Conservation (phyloP, 257 asterid genomes). For the Jacaranda copaia region DNA sequence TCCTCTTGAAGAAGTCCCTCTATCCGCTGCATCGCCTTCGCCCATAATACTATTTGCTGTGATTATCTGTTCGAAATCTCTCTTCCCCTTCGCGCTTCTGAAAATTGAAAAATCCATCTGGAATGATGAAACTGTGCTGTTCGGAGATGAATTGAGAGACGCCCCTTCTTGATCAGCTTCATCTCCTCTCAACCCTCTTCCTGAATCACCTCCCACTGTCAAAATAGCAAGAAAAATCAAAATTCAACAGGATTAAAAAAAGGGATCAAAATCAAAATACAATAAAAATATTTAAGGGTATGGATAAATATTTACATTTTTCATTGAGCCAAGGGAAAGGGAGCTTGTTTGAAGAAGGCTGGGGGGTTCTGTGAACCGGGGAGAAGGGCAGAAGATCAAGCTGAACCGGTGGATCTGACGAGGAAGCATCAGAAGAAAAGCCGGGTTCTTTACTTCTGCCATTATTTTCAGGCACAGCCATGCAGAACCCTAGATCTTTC, state of each 20-base stretch:
- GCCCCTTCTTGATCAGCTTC: constrained; percentile 49
- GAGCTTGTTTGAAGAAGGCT: constrained; percentile 38
- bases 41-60: not conserved
- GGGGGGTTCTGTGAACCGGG: constrained; percentile 53
- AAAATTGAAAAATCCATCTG: constrained; percentile 58
- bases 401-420: constrained; percentile 79
- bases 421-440: constrained; percentile 34
- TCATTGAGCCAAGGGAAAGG: constrained; percentile 76
- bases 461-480: constrained; percentile 41
- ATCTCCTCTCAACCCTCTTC: not conserved
- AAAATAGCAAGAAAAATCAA: not conserved
- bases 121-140: constrained; percentile 52
- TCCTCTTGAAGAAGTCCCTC: constrained; percentile 59
- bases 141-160: constrained; percentile 48
- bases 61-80: constrained; percentile 42
- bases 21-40: constrained; percentile 38
- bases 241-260: too few species aligned
- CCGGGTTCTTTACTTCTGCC: constrained; percentile 8
- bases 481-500: constrained; percentile 78
- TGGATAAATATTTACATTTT: constrained; percentile 43
- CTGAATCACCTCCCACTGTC: constrained; percentile 46
- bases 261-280: not conserved
- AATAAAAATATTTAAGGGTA: not conserved
- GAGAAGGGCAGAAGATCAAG: constrained; percentile 82
- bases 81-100: constrained; percentile 45